A percentile compares a stretch with the other conserved stretches of the same genome.
phyloP scores from a whole-genome alignment of 345 rosid species.

The Eucalyptus fibrosa region DNA sequence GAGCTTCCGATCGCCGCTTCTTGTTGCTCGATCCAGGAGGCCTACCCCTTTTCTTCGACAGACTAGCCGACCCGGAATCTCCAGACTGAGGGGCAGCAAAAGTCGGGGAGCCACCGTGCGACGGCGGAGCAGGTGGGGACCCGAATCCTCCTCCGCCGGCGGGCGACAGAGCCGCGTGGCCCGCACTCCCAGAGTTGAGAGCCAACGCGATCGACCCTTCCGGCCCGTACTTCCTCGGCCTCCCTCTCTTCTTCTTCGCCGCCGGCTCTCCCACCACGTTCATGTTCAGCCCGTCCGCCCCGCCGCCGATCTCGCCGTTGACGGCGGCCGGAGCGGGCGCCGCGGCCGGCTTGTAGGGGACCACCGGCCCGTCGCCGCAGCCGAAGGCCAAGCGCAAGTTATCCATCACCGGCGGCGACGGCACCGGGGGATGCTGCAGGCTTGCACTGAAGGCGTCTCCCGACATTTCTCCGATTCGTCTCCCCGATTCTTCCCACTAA shows the following conservation, averaged over 20 bases:
- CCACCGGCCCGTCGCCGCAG: background rate
- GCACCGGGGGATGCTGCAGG: background rate
- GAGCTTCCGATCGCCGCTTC: slow-evolving; percentile 35
- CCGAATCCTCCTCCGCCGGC: background rate
- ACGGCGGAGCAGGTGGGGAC: background rate
- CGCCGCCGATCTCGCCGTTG: background rate
- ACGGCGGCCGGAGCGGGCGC: background rate
- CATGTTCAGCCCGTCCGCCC: slow-evolving; percentile 14
- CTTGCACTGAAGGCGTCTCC: slow-evolving; percentile 1
- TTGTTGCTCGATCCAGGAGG: slow-evolving; percentile 74
- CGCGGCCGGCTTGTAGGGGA: slow-evolving; percentile 1
- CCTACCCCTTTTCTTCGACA: slow-evolving; percentile 68
- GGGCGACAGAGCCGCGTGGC: background rate
- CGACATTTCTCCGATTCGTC: background rate
- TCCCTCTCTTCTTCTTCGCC: slow-evolving; percentile 50
- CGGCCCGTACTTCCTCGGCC: slow-evolving; percentile 66
- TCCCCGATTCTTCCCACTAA: background rate
- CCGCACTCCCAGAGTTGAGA: slow-evolving; percentile 1
- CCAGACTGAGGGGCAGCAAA: background rate
- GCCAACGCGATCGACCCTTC: slow-evolving; percentile 40
- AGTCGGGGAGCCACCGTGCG: slow-evolving; percentile 3
- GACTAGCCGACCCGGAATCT: slow-evolving; percentile 19
- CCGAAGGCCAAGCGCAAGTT: slow-evolving; percentile 7
- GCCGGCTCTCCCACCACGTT: slow-evolving; percentile 13
- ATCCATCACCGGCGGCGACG: slow-evolving; percentile 1